A percentile compares a stretch with the other conserved stretches of the same genome.
These are phyloP conservation scores for Xylaria acuta DNA, from an alignment of 495 filamentous ascomycete species.

Conservation along the genomic window DNA sequence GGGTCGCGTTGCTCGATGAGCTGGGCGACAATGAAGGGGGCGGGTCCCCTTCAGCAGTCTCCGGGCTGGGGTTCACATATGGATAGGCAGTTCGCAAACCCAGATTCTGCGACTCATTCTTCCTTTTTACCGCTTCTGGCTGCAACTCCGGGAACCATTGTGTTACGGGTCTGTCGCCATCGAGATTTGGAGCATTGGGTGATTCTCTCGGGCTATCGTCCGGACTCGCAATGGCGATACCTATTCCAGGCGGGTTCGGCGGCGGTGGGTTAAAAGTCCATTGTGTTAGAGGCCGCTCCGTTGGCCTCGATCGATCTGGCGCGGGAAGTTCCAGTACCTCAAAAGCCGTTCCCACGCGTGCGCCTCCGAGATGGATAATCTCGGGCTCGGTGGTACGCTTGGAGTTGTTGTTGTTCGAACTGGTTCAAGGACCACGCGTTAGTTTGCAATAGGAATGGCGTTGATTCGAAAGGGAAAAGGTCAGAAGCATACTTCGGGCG, in stretches of 20 bases:
- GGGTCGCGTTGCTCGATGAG: conserved; percentile 7
- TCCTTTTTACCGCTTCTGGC: background rate
- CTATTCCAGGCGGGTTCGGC: conserved; percentile 18
- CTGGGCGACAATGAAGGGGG: background rate
- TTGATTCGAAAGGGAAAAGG: conserved; percentile 4
- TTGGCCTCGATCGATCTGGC: conserved; percentile 29
- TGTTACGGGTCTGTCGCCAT: conserved; percentile 23
- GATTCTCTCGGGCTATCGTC: background rate
- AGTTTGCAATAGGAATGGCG: conserved; percentile 9
- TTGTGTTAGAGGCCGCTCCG: conserved; percentile 40
- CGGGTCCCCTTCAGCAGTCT: background rate
- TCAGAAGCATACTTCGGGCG: conserved; percentile 16
- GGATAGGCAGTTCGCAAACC: background rate
- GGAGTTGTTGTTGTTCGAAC: conserved; percentile 20
- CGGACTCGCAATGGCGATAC: conserved; percentile 10
- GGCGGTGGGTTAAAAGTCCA: conserved; percentile 30
- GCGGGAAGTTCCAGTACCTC: conserved; percentile 14
- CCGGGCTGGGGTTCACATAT: background rate
- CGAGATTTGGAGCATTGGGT: background rate
- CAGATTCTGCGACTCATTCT: conserved; percentile 8
- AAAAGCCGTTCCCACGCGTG: conserved; percentile 33
- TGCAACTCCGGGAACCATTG: conserved; percentile 25
- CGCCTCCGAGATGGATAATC: conserved; percentile 45
- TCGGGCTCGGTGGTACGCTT: conserved; percentile 24
- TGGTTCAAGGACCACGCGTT: conserved; percentile 11